These are phyloP conservation scores for Globisporangium nodosum DNA, from an alignment of 352 stramenopile genomes.

Conservation along the genomic window DNA sequence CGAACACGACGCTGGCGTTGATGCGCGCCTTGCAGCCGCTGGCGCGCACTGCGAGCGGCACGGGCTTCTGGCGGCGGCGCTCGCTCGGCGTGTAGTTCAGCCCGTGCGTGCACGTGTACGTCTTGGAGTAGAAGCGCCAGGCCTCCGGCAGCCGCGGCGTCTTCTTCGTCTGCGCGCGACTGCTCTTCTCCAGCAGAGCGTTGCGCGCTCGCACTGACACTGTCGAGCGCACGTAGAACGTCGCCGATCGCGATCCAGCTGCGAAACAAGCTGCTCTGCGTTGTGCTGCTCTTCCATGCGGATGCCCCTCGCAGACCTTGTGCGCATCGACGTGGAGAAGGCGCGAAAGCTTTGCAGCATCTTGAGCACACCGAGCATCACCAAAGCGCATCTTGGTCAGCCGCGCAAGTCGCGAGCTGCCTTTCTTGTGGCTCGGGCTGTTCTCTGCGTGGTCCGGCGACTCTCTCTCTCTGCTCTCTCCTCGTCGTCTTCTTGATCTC, in stretches of 20 bases:
- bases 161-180: neutral
- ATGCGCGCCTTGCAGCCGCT: constrained; percentile 7
- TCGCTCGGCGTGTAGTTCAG: neutral
- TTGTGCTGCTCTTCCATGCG: no score
- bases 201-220: constrained; percentile 1
- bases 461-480: no score
- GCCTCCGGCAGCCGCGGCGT: neutral
- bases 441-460: no score
- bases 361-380: no score
- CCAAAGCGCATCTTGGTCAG: no score
- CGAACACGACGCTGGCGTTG: constrained; percentile 5
- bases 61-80: neutral
- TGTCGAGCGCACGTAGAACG: constrained; percentile 36
- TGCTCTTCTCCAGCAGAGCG: neutral
- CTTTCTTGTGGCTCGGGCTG: no score
- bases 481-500: no score
- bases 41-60: neutral
- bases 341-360: no score
- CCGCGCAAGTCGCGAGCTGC: no score
- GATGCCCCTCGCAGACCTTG: no score
- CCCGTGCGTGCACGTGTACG: constrained; percentile 9
- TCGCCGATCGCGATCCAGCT: no score
- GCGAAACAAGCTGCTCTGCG: constrained; percentile 23
- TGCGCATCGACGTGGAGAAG: no score
- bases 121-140: constrained; percentile 2